phyloP scores from a whole-genome alignment of 441 rosid genomes.

The Bruguiera hainesii region DNA sequence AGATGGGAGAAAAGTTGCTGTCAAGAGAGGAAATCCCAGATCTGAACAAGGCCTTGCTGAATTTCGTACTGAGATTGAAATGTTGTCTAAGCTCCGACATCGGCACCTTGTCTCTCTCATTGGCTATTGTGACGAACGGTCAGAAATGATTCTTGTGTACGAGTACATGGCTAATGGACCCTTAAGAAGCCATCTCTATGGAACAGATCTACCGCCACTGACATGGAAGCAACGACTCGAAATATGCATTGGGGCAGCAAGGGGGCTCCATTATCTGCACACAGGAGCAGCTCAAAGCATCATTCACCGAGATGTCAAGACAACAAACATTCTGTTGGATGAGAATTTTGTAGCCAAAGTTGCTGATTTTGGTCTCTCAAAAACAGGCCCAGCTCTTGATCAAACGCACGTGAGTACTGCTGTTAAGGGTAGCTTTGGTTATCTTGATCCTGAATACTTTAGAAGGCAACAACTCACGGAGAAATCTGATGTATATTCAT shows the following conservation, averaged over 20 bases:
- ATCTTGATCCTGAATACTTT: constrained; percentile 96
- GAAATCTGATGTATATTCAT: constrained; percentile 95
- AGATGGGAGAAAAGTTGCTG: constrained; percentile 82
- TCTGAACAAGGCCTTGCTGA: constrained; percentile 99
- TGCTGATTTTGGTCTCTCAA: constrained; percentile 97
- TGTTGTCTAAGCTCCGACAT: constrained; percentile 95
- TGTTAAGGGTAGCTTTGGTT: constrained; percentile 97
- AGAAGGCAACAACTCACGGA: constrained; percentile 93
- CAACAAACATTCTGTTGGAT: constrained; percentile 90
- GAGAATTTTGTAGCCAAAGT: constrained; percentile 94
- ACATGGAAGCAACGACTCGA: constrained; percentile 95
- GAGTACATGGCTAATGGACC: constrained; percentile 99
- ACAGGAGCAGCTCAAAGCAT: constrained; percentile 94
- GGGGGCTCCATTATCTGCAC: constrained; percentile 94
- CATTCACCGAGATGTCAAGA: constrained; percentile 96
- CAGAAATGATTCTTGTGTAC: constrained; percentile 91
- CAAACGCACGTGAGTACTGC: constrained; percentile 99
- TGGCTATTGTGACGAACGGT: constrained; percentile 91
- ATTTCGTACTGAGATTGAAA: constrained; percentile 95
- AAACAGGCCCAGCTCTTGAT: constrained; percentile 86
- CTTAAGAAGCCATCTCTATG: constrained; percentile 88
- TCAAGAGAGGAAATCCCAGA: constrained; percentile 94
- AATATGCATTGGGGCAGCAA: constrained; percentile 94
- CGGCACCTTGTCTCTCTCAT: constrained; percentile 97
- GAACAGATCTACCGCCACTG: constrained; percentile 74